Base-by-base conservation (phyloP, 2,329 filamentous ascomycete species). In the Curvularia hawaiiensis region DNA sequence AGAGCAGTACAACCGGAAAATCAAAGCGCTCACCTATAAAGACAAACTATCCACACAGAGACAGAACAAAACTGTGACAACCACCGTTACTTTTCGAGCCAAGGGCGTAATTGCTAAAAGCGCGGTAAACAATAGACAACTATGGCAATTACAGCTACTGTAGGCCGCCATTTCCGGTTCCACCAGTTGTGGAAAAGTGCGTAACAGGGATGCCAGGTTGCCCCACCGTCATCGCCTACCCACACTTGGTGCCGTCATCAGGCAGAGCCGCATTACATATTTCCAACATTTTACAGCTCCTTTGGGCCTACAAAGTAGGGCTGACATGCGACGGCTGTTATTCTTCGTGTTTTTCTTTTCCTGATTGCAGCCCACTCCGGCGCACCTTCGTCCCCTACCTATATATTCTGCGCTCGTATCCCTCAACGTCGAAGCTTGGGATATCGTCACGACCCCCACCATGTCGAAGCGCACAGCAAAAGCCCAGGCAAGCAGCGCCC, bases 381-480 rank as follows among this genome's bases (percentile, higher is more conserved):
- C 31, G 50, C 20, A 14, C 39, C 18, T 5, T 30, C 22, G 11
- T n/a, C 24, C n/a, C 16, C 35, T 18, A 30, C 35, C 22, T 24
- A 24, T 24, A 20, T 33, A 28, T 39, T 39, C 9, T 1, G 16
- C 35, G 22, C 16, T 33, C 24, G 9, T 40, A 30, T 39, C n/a
- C 12, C 33, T 4, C 33, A 50, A 28, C 47, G 18, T 20, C n/a
- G 47, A 39, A 40, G 35, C 33, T 14, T 40, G 35, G 47, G 35
- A 40, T 30, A 26, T 16, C 26, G 49, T 22, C 43, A 48, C 35
- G 8, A 47, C 33, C 33, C 41, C 26, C 40, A 45, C 48, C 67
- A 86, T 85, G 83, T 86, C 83, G 73, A 88, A 85, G 77, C 85
- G 84, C 56, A 65, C 75, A 70, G 84, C 83, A 79, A 88, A 85